A percentile compares a stretch with the other conserved stretches of the same genome.
phyloP scores from a whole-genome alignment of 2,329 filamentous ascomycete species.

The Alternaria tenuissima region DNA sequence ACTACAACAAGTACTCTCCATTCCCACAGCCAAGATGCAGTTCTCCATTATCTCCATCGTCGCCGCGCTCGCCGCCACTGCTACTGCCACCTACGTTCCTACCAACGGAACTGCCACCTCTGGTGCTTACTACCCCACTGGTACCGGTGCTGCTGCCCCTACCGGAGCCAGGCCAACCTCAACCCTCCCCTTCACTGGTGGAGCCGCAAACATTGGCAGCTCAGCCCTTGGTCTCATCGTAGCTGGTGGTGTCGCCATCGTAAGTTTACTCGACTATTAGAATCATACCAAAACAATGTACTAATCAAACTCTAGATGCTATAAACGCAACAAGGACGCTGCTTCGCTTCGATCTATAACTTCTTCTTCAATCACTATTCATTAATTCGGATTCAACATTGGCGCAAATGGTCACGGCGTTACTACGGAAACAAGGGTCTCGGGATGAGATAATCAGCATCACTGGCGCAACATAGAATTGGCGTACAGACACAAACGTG shows the following conservation, averaged over 20 bases:
- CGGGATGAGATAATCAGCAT: slow-evolving; percentile 3
- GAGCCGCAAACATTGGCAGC: slow-evolving; percentile 34
- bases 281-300: not conserved
- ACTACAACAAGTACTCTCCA: slow-evolving; percentile 5
- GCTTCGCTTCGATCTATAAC: not conserved
- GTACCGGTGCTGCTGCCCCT: slow-evolving; percentile 28
- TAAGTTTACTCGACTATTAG: slow-evolving; percentile 17
- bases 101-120: slow-evolving; percentile 35
- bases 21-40: slow-evolving; percentile 37
- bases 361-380: slow-evolving; percentile 10
- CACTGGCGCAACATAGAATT: slow-evolving; percentile 7
- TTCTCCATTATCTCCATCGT: slow-evolving; percentile 40
- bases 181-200: slow-evolving; percentile 39
- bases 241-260: slow-evolving; percentile 44
- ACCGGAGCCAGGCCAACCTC: slow-evolving; percentile 28
- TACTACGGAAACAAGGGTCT: not conserved
- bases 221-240: slow-evolving; percentile 40
- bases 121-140: slow-evolving; percentile 35
- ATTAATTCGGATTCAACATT: slow-evolving; percentile 9
- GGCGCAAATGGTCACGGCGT: slow-evolving; percentile 14
- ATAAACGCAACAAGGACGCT: slow-evolving; percentile 3
- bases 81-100: slow-evolving; percentile 34
- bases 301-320: slow-evolving; percentile 18
- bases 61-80: slow-evolving; percentile 38
- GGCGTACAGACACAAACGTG: slow-evolving; percentile 1